A percentile compares a stretch with the other conserved stretches of the same genome.
Conservation (phyloP, 306 rosid species). For the Macrotyloma uniflorum region DNA sequence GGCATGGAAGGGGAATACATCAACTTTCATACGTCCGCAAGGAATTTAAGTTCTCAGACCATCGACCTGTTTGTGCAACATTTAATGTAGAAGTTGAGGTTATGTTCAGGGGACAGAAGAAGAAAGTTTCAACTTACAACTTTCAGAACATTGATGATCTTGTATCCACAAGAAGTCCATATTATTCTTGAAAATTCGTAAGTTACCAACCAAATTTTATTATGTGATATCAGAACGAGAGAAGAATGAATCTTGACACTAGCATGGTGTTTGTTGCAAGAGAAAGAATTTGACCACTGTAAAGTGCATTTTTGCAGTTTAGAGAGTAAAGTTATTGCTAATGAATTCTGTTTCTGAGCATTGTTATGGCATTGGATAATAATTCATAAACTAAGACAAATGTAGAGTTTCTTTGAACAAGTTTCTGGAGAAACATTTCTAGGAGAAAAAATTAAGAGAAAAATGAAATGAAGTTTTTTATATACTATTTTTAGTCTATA, state of each 20-base stretch:
- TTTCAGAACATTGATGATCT: constrained; percentile 58
- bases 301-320: constrained; percentile 5
- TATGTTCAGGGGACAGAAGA: constrained; percentile 49
- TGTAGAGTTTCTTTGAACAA: too few relatives aligned
- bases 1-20: constrained; percentile 83
- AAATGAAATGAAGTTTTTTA: too few relatives aligned
- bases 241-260: neutral
- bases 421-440: too few relatives aligned
- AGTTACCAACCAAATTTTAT: constrained; percentile 17
- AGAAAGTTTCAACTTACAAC: constrained; percentile 46
- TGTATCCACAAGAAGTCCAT: constrained; percentile 49
- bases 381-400: neutral
- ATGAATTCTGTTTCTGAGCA: neutral
- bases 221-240: neutral
- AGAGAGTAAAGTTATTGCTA: neutral
- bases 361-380: neutral
- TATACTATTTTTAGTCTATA: too few relatives aligned
- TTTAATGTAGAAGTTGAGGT: constrained; percentile 68
- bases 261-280: neutral
- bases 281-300: constrained; percentile 2
- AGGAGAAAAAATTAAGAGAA: too few relatives aligned
- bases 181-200: constrained; percentile 40
- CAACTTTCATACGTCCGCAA: constrained; percentile 72
- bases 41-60: constrained; percentile 84
- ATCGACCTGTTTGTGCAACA: constrained; percentile 82